Evolutionary conservation across 169 alveolate genomes (phyloP), one percentile per base, ranked within the genome.

Genomic region (Plasmodium vinckei): DNA sequence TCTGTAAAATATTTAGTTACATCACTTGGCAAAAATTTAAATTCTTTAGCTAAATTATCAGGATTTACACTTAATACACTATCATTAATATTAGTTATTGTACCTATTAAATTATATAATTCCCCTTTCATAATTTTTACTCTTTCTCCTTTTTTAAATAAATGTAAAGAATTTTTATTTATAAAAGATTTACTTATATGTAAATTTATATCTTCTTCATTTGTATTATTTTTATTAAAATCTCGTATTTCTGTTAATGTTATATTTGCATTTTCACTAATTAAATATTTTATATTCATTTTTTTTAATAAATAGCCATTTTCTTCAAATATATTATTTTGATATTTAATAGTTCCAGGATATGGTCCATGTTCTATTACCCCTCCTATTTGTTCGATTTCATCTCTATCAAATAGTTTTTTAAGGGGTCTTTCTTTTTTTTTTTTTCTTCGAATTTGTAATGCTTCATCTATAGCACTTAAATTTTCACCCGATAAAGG

Each of bases 321-420:
- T 65, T 95, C 97, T 70, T 92, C 94, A 87, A 95, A 95, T 25
- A 94, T 92, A 91, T 92, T 92, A 53, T 95, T 95, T 87, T 94
- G 94, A 87, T 94, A 95, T 25, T 94, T 91, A 63, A 92, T 91
- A n/a, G 97, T 95, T 23, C 97, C 95, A 15, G 97, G 97, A 49
- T 92, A 79, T 39, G 94, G 88, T 1, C 97, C 96, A 13, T 89
- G 95, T 63, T 95, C 97, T 44, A 95, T 94, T 15, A 94, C 87
- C 15, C 97, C 97, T 7, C 97, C 97, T 56, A 71, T 89, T 51
- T 89, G 92, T 87, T 95, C 97, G 3, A 95, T 82, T 57, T 90
- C 94, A 17, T 94, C 97, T 63, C 97, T 27, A 69, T 95, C 97
- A 73, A 95, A 95, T 15, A 95, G 57, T 33, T 79, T 89, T 91